phyloP scores from a whole-genome alignment of 2,329 filamentous ascomycete species.

The Nemania sp. region DNA sequence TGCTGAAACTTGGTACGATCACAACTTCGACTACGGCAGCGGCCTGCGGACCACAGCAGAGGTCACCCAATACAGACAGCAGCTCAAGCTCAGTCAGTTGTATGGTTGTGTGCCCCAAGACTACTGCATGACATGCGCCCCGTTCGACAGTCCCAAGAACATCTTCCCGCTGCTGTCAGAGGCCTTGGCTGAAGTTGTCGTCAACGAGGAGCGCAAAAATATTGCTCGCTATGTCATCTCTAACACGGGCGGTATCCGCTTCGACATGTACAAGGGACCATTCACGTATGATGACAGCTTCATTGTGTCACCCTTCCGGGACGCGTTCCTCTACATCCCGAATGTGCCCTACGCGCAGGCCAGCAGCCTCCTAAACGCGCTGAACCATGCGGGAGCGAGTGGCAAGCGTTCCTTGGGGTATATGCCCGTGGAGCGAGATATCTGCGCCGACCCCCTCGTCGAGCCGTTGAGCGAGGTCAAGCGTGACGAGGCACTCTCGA shows the following conservation, averaged over 20 bases:
- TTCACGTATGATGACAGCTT: conserved; percentile 60
- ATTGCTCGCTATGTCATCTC: conserved; percentile 60
- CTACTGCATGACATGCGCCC: conserved; percentile 62
- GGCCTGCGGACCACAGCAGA: conserved; percentile 52
- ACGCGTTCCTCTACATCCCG: conserved; percentile 58
- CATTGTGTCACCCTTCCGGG: conserved; percentile 60
- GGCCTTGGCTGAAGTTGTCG: conserved; percentile 55
- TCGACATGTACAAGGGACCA: conserved; percentile 65
- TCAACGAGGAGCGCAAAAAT: conserved; percentile 55
- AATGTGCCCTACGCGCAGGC: conserved; percentile 56
- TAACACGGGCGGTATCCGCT: conserved; percentile 65
- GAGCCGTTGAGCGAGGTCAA: conserved; percentile 22
- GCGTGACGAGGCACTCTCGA: conserved; percentile 34
- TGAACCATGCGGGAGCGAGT: conserved; percentile 49
- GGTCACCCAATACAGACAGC: conserved; percentile 55
- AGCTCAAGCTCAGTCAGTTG: conserved; percentile 59
- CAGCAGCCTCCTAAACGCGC: conserved; percentile 41
- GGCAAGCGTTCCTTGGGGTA: conserved; percentile 44
- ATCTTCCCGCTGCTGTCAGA: conserved; percentile 59
- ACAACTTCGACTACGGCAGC: conserved; percentile 54
- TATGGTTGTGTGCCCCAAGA: conserved; percentile 65
- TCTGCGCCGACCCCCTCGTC: conserved; percentile 53
- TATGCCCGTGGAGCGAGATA: conserved; percentile 46
- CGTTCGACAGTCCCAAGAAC: conserved; percentile 56
- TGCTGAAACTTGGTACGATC: conserved; percentile 53